Evolutionary conservation across 768 basidiomycete genomes (phyloP), one percentile per base, ranked within the genome.

Genomic region (Tulasnella sp.): DNA sequence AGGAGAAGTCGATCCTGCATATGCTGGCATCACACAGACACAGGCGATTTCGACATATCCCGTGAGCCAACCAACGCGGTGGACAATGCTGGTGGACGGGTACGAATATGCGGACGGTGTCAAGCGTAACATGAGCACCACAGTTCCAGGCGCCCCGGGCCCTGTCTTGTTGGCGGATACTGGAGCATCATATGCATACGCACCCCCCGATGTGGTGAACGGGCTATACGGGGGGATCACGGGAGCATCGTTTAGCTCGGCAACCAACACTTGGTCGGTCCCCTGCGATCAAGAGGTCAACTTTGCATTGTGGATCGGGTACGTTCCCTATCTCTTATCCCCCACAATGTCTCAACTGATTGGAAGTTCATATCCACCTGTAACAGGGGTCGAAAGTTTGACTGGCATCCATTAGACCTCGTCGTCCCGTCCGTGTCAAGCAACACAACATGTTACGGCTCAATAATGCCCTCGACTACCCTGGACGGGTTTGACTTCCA

Each of bases 121-220:
- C 24, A 61, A 53, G 60, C 41, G 42, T 11, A 49, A 22, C 43
- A 42, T 52, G 60, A 49, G 19, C 87, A 54, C 73, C 86, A 12
- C 81, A 81, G 34, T 71, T 73, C 31, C 74, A 74, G 30, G 74
- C 77, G 19, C 68, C 77, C 27, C 66, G 75, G 86, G 10, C 77
- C 76, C 85, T 4, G 86, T 91, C 49, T 78, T 80, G 22, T 73
- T 87, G 30, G 75, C 92, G 55, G 89, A 92, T 68, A 89, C 80
- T 60, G 89, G 89, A 4, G 83, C 89, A 2, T 87, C 88, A 2
- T 88, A 81, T 68, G 82, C 85, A 83, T 91, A 92, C 68, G 84
- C 79, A 4, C 80, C 89, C 1, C 69, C 74, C 51, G 79, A 75
- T 1, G 77, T 85, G 24, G 81, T 79, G 60, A 72, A 82, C 52